Percentiles rank a stretch among this genome's conserved stretches.
Evolutionary conservation across 2,329 filamentous ascomycete species (phyloP).

Genomic region (Chrysoporthe puriensis): DNA sequence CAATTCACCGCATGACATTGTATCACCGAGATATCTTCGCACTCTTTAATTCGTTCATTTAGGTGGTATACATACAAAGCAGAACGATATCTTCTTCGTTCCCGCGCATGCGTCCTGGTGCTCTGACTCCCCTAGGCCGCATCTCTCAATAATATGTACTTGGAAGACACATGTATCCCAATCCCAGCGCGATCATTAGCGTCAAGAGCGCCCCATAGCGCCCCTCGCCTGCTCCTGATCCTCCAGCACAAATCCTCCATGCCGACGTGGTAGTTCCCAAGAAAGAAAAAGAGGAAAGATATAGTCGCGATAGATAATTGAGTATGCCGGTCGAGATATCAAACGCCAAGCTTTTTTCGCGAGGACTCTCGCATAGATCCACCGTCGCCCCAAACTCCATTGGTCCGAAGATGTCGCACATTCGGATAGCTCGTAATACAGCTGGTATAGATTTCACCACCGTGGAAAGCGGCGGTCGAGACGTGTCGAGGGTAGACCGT

Average conservation of each 20-base stretch:
- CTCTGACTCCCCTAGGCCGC: neutral
- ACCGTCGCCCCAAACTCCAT: constrained; percentile 3
- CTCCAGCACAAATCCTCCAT: neutral
- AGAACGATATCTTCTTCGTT: neutral
- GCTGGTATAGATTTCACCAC: neutral
- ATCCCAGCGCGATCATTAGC: neutral
- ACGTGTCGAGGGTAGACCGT: neutral
- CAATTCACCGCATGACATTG: neutral
- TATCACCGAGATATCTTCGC: neutral
- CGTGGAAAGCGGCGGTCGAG: neutral
- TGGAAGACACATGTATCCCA: neutral
- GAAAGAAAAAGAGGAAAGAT: neutral
- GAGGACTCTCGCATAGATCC: neutral
- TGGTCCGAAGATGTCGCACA: constrained; percentile 6
- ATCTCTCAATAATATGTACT: neutral
- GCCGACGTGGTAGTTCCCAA: neutral
- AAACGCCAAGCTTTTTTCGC: constrained; percentile 6
- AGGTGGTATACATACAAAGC: constrained; percentile 6
- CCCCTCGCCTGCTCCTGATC: neutral
- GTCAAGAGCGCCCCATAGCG: neutral
- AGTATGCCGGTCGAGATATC: neutral
- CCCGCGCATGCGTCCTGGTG: neutral
- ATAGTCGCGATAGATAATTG: neutral
- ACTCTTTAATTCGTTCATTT: neutral
- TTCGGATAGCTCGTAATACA: constrained; percentile 7